Evolutionary conservation across 768 basidiomycete species (phyloP), one percentile per base, ranked within the genome.

Genomic region (Tubosaeta sp.): DNA sequence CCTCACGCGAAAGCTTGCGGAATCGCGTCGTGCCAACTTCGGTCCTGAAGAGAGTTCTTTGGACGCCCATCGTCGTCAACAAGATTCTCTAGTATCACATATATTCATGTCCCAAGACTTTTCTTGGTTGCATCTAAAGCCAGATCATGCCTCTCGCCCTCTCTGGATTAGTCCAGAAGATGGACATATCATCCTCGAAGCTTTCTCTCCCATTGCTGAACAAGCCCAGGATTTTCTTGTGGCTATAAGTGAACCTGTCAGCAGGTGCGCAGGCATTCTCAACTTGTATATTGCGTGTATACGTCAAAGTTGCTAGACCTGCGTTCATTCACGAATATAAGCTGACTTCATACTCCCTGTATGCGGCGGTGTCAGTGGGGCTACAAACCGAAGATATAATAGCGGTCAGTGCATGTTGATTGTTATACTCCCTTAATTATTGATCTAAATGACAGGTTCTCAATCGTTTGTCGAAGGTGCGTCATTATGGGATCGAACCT

Each of bases 291-390:
- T 71, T 52, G 52, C 39, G 38, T 17, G 16, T 58, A 58, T 37
- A 65, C 41, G 54, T 37, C 43, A 38, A 55, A 38, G 45, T 57
- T 51, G 37, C 27, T 59, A 95, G 95, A 77, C 97, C 97, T 48
- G 86, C 92, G 44, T 93, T 95, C 73, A 95, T 98, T 57, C 95
- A 99, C 74, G 97, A 98, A 76, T 99, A 98, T 79, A 93, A 95
- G 73, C 83, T 99, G 66, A 98, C 95, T 52, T 88, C 94, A 42
- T 97, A 98, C 71, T 98, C 95, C 16, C 77, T 99, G 14, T 98
- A 99, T 70, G 97, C 97, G 54, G 97, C 97, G 46, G 95, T 99
- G 56, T 97, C 95, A 13, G 97, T 99, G 54, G 97, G 97, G 27
- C 75, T 99, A 27, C 92, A 98, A 68, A 98, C 97, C 9, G 88